These are phyloP conservation scores for Trypethelium eluteriae DNA, from an alignment of 495 filamentous ascomycete genomes.

Conservation along the genomic window DNA sequence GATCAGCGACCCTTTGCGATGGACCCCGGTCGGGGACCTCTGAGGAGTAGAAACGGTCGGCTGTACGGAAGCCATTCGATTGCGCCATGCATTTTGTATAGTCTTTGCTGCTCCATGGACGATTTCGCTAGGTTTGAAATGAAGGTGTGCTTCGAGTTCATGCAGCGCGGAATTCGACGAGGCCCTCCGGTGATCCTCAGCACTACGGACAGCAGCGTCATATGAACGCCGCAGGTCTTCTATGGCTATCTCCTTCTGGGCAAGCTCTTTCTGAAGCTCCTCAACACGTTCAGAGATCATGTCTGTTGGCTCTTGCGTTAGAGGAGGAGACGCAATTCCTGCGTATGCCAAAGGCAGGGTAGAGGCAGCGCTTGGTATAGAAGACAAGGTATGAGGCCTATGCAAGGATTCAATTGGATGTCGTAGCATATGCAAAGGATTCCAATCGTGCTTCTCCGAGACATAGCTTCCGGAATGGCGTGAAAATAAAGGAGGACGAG, in stretches of 20 bases:
- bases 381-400: slow-evolving; percentile 4
- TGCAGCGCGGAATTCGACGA: not conserved
- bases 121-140: slow-evolving; percentile 14
- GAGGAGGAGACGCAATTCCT: not conserved
- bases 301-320: not conserved
- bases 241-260: slow-evolving; percentile 3
- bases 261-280: slow-evolving; percentile 5
- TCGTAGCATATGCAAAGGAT: not conserved
- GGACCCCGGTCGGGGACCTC: slow-evolving; percentile 26
- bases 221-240: slow-evolving; percentile 8
- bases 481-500: slow-evolving; percentile 4
- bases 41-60: not conserved
- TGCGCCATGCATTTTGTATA: slow-evolving; percentile 28
- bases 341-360: slow-evolving; percentile 9
- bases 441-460: slow-evolving; percentile 5
- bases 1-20: slow-evolving; percentile 31
- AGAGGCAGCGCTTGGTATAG: slow-evolving; percentile 10
- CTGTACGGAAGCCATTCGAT: not conserved
- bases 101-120: slow-evolving; percentile 21
- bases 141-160: slow-evolving; percentile 6
- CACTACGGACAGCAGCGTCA: not conserved
- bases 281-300: slow-evolving; percentile 7
- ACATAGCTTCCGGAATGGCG: not conserved
- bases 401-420: slow-evolving; percentile 1
- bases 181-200: not conserved